phyloP scores from a whole-genome alignment of 2,329 filamentous ascomycete species.

The Whalleya microplaca region DNA sequence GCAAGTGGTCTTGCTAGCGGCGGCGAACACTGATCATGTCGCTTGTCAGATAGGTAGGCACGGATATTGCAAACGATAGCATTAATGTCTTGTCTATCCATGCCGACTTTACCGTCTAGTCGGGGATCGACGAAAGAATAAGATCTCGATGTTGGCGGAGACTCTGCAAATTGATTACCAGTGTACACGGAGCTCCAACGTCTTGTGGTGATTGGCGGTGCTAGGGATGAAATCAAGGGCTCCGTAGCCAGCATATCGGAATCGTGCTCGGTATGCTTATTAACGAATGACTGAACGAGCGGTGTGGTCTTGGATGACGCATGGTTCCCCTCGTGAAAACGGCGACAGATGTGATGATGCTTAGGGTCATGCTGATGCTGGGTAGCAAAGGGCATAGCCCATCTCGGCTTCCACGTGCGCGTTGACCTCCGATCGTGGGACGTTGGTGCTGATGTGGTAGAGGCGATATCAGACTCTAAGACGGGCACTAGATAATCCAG shows the following conservation, averaged over 20 bases:
- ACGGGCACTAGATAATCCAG: constrained; percentile 21
- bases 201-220: constrained; percentile 13
- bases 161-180: constrained; percentile 2
- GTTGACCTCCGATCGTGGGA: background rate
- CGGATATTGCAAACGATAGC: constrained; percentile 31
- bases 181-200: constrained; percentile 16
- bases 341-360: constrained; percentile 18
- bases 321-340: constrained; percentile 9
- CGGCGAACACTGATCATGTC: constrained; percentile 18
- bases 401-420: constrained; percentile 5
- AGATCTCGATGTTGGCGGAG: constrained; percentile 6
- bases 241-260: background rate
- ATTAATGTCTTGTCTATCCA: constrained; percentile 24
- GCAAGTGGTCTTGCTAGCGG: background rate
- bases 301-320: constrained; percentile 14
- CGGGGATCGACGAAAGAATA: background rate
- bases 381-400: constrained; percentile 6
- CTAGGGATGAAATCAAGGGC: constrained; percentile 10
- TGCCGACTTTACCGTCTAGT: constrained; percentile 10
- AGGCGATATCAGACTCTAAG: constrained; percentile 1
- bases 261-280: background rate
- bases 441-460: constrained; percentile 4
- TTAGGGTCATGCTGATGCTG: constrained; percentile 7
- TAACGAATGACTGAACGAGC: constrained; percentile 9
- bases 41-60: constrained; percentile 29